Base-by-base conservation (phyloP, 148 eudicot species). In the Dianthus caryophyllus region DNA sequence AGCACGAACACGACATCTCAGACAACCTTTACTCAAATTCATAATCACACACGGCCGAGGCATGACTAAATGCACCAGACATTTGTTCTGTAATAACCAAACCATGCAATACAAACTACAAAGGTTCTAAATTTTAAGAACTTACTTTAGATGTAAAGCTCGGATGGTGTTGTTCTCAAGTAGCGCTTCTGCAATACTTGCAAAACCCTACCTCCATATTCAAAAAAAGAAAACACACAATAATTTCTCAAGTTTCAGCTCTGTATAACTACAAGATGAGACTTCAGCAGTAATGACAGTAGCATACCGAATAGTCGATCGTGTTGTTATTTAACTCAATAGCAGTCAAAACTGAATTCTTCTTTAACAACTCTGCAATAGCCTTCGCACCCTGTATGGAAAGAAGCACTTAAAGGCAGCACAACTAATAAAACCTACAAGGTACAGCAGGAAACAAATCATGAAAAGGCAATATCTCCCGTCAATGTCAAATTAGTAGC, bases 271-370 rank as follows among this genome's bases (percentile, higher is more conserved):
- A 29, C 56, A 80, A 39, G 66, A 68, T n/a, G 21, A 44, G 62
- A 54, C 36, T 61, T 44, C 18, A 74, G 63, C 31, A 60, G 53
- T 25, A 67, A 66, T 26, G 64, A 67, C 41, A 70, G 78, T n/a
- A 39, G 66, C 99, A 80, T 88, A 94, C 99, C 83, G 96, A 94
- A 74, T 90, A 90, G 79, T 94, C 97, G 31, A 94, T 94, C 71
- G 81, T 49, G 73, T 94, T 94, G 84, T 88, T 86, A 71, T 86
- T 86, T 47, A 94, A 90, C 83, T 94, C 99, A 79, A 94, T 70
- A 61, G 80, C 65, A 12, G 79, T 87, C 80, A 94, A 73, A 62
- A 65, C 83, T 60, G 96, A 75, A 76, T 94, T 90, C 78, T 77
- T 86, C 84, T 90, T 94, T 80, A 94, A 71, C 86, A 94, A 76